Percentiles rank a stretch among this genome's conserved stretches.
Conservation (phyloP, 1,139 yeast genomes). For the Saccharomyces hybrid region DNA sequence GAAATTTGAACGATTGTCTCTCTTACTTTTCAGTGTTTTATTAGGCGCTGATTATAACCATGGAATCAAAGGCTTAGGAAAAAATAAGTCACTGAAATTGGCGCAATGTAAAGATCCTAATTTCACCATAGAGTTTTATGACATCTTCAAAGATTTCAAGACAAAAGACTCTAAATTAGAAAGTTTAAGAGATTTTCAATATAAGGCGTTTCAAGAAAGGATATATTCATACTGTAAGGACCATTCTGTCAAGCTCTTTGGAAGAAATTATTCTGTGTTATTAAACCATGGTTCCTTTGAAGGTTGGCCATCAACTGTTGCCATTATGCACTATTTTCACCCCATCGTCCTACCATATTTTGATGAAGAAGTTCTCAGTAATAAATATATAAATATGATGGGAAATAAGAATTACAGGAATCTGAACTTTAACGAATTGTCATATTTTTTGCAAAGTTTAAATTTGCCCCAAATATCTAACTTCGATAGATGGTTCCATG, state of each 20-base stretch:
- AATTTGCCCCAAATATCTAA: slow-evolving; percentile 17
- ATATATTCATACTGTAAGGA: slow-evolving; percentile 25
- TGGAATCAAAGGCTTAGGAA: slow-evolving; percentile 49
- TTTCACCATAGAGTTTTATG: slow-evolving; percentile 22
- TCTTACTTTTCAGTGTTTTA: slow-evolving; percentile 45
- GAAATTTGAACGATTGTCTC: slow-evolving; percentile 33
- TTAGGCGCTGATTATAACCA: slow-evolving; percentile 56
- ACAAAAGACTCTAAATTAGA: neutral
- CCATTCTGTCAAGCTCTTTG: slow-evolving; percentile 31
- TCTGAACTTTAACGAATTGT: slow-evolving; percentile 10
- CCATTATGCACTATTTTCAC: slow-evolving; percentile 33
- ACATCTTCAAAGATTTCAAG: slow-evolving; percentile 22
- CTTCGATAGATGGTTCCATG: slow-evolving; percentile 25
- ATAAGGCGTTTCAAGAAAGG: slow-evolving; percentile 25
- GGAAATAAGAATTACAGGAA: slow-evolving; percentile 8
- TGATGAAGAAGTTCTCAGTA: slow-evolving; percentile 4
- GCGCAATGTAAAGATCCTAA: slow-evolving; percentile 30
- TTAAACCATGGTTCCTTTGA: slow-evolving; percentile 16
- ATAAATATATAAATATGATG: slow-evolving; percentile 11
- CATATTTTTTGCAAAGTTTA: slow-evolving; percentile 6
- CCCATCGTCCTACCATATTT: slow-evolving; percentile 26
- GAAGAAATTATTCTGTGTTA: slow-evolving; percentile 27
- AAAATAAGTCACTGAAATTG: slow-evolving; percentile 36
- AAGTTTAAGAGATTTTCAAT: slow-evolving; percentile 6
- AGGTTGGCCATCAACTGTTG: slow-evolving; percentile 34